Evolutionary conservation across 208 protist species (phyloP).

Genomic region (Leishmania tropica): DNA sequence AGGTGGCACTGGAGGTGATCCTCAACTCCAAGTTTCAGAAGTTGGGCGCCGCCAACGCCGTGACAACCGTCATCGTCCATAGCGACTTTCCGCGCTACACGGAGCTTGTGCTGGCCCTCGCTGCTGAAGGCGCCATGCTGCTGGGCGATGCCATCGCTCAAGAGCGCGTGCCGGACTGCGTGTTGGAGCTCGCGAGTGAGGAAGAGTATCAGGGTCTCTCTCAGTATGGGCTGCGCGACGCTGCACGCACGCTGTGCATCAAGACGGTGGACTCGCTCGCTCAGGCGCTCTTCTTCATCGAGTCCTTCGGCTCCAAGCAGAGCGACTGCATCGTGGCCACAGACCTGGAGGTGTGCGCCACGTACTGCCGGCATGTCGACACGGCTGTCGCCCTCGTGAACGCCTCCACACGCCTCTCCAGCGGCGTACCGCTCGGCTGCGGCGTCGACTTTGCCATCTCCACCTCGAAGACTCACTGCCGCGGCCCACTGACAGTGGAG

Average conservation of each 20-base stretch:
- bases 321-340: slow-evolving; percentile 58
- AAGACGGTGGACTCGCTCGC: slow-evolving; percentile 47
- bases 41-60: slow-evolving; percentile 46
- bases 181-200: slow-evolving; percentile 45
- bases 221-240: slow-evolving; percentile 37
- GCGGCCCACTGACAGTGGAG: slow-evolving; percentile 49
- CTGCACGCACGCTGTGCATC: slow-evolving; percentile 44
- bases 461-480: slow-evolving; percentile 57
- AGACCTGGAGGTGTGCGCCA: slow-evolving; percentile 37
- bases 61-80: slow-evolving; percentile 56
- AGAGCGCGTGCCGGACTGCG: slow-evolving; percentile 40
- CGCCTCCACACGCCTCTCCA: slow-evolving; percentile 56
- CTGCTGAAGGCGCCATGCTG: slow-evolving; percentile 31
- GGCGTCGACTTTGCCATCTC: slow-evolving; percentile 57
- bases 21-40: slow-evolving; percentile 60
- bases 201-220: slow-evolving; percentile 56
- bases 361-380: slow-evolving; percentile 47
- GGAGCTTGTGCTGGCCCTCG: slow-evolving; percentile 53
- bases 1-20: slow-evolving; percentile 47
- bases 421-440: slow-evolving; percentile 53
- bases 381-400: slow-evolving; percentile 58
- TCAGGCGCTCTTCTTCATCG: slow-evolving; percentile 58
- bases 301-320: slow-evolving; percentile 61
- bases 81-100: slow-evolving; percentile 47
- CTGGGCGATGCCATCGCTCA: slow-evolving; percentile 43